Evolutionary conservation across 1,284 basidiomycete species (phyloP).

Genomic region (Gymnopus androsaceus): DNA sequence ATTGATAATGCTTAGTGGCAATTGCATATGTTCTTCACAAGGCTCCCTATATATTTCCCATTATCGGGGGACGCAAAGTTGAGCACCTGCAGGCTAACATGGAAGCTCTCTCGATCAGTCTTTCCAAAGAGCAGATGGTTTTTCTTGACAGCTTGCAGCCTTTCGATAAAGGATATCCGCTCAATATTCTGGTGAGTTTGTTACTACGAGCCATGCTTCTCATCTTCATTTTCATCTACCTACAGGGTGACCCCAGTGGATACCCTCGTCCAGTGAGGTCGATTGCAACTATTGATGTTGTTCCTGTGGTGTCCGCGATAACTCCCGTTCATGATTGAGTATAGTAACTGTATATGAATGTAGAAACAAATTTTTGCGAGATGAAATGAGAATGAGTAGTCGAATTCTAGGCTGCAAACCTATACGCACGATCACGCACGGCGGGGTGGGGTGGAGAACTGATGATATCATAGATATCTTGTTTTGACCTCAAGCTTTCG

Average conservation of each 20-base stretch:
- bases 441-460: no score
- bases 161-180: constrained; percentile 11
- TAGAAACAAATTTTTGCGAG: neutral
- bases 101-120: constrained; percentile 8
- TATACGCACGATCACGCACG: no score
- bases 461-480: no score
- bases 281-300: constrained; percentile 7
- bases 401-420: no score
- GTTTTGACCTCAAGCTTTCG: no score
- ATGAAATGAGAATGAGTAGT: no score
- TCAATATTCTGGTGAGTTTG: neutral
- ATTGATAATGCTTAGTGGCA: neutral
- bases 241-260: constrained; percentile 3
- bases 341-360: neutral
- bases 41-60: constrained; percentile 10
- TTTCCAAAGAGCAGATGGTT: constrained; percentile 9
- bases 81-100: constrained; percentile 11
- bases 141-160: constrained; percentile 3
- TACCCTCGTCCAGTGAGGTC: constrained; percentile 7
- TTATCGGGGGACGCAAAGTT: constrained; percentile 9
- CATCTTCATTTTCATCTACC: neutral
- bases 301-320: neutral
- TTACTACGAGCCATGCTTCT: neutral
- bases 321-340: neutral
- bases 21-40: constrained; percentile 15